A percentile compares a stretch with the other conserved stretches of the same genome.
Evolutionary conservation across 73 alveolate genomes (phyloP).

Genomic region (Diophrys sp.): DNA sequence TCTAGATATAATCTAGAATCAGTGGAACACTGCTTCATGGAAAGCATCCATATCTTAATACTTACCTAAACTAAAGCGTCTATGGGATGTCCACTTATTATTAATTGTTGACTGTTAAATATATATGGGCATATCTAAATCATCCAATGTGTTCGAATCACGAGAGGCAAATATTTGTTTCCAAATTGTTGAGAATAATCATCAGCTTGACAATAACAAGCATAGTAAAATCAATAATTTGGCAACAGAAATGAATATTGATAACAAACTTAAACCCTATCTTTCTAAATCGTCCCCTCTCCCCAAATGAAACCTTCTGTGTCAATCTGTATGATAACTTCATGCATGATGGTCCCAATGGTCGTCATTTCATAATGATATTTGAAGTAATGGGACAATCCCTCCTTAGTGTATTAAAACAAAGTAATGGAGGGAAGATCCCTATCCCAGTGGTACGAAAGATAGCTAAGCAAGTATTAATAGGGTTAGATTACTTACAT

Average conservation of each 20-base stretch:
- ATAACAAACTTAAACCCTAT: too few species aligned
- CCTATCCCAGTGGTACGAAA: conserved; percentile 72
- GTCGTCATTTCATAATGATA: conserved; percentile 87
- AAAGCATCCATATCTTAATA: conserved; percentile 59
- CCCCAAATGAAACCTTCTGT: conserved; percentile 42
- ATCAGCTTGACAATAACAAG: too few species aligned
- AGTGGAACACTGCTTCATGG: conserved; percentile 68
- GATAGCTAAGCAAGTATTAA: conserved; percentile 88
- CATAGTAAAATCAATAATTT: too few species aligned
- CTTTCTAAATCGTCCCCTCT: too few species aligned
- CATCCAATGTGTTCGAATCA: too few species aligned
- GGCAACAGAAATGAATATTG: too few species aligned
- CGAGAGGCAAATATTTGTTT: too few species aligned
- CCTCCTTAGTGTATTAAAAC: conserved; percentile 92
- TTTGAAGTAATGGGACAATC: conserved; percentile 98
- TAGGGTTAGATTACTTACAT: conserved; percentile 96
- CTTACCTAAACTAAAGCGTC: too few species aligned
- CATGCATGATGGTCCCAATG: conserved; percentile 82
- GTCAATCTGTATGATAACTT: conserved; percentile 71
- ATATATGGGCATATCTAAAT: too few species aligned
- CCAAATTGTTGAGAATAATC: too few species aligned
- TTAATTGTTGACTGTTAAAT: too few species aligned
- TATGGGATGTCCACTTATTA: too few species aligned
- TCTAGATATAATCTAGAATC: conserved; percentile 83
- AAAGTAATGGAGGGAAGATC: conserved; percentile 73